phyloP scores from a whole-genome alignment of 495 filamentous ascomycete species.

The Lentithecium fluviatile region DNA sequence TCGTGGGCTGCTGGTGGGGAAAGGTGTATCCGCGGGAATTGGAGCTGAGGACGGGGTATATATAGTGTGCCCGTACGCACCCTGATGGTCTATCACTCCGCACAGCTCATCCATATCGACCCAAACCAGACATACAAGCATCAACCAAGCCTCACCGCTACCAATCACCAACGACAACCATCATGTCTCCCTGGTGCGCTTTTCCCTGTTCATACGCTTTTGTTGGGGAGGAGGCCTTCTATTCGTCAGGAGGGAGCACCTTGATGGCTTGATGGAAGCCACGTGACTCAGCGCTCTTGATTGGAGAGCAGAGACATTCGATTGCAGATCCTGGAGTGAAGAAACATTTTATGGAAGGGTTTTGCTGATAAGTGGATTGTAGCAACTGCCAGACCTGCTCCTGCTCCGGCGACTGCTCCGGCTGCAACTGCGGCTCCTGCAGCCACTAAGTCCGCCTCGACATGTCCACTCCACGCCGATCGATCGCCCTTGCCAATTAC shows the following conservation, averaged over 20 bases:
- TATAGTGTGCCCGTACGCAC: not conserved
- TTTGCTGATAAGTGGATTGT: not conserved
- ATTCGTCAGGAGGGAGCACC: not conserved
- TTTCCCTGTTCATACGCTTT: not conserved
- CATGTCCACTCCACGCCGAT: not conserved
- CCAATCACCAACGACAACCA: not conserved
- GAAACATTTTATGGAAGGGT: not conserved
- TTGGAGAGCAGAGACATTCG: not conserved
- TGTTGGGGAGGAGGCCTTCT: not conserved
- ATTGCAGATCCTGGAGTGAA: not conserved
- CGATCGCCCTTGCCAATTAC: not conserved
- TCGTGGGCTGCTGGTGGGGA: not conserved
- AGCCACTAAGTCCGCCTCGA: not conserved
- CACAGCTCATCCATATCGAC: not conserved
- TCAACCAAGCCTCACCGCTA: not conserved
- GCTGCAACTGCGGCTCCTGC: slow-evolving; percentile 13
- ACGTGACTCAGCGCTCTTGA: not conserved
- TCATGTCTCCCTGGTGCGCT: not conserved
- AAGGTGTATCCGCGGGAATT: too few relatives aligned
- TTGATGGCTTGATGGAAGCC: not conserved
- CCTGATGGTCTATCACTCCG: not conserved
- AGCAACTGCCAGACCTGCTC: not conserved
- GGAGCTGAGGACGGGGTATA: not conserved
- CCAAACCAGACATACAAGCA: not conserved
- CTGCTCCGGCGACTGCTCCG: slow-evolving; percentile 5